Conservation (phyloP, 139 green algal species). For the Limnomonas spitsbergensis region DNA sequence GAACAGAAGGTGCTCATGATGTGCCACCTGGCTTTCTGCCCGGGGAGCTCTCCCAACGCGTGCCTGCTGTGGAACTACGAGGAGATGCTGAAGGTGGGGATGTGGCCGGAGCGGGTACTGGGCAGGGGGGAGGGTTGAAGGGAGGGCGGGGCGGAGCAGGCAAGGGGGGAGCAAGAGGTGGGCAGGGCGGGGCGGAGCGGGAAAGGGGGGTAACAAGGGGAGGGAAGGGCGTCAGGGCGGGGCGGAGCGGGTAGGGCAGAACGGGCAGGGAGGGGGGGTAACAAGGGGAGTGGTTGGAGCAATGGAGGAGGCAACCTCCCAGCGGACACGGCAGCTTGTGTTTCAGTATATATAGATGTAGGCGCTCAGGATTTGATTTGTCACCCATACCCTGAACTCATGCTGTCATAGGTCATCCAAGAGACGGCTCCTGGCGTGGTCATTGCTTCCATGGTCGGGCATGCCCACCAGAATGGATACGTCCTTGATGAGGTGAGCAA, state of each 20-base stretch:
- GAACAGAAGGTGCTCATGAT: conserved; percentile 50
- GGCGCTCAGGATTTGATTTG: too few relatives aligned
- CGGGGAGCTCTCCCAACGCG: conserved; percentile 38
- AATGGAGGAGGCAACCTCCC: too few relatives aligned
- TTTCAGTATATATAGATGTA: too few relatives aligned
- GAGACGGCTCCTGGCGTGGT: conserved; percentile 24
- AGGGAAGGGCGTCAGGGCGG: too few relatives aligned
- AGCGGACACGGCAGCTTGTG: too few relatives aligned
- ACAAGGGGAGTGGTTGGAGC: too few relatives aligned
- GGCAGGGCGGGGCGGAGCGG: too few relatives aligned
- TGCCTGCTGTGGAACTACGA: conserved; percentile 77
- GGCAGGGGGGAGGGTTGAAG: background rate
- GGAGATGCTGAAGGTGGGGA: conserved; percentile 21
- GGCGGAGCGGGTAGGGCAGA: too few relatives aligned
- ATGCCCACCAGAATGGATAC: conserved; percentile 68
- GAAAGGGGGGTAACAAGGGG: background rate
- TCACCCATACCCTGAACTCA: too few relatives aligned
- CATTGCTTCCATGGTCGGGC: conserved; percentile 59
- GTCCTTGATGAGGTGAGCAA: conserved; percentile 32
- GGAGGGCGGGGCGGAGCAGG: background rate
- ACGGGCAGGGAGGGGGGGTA: too few relatives aligned
- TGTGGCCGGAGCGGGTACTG: too few relatives aligned
- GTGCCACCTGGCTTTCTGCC: conserved; percentile 46
- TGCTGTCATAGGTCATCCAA: conserved; percentile 21
- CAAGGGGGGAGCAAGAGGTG: too few relatives aligned